These are phyloP conservation scores for Nannizziopsis barbatae DNA, from an alignment of 2,329 filamentous ascomycete genomes.

Conservation along the genomic window DNA sequence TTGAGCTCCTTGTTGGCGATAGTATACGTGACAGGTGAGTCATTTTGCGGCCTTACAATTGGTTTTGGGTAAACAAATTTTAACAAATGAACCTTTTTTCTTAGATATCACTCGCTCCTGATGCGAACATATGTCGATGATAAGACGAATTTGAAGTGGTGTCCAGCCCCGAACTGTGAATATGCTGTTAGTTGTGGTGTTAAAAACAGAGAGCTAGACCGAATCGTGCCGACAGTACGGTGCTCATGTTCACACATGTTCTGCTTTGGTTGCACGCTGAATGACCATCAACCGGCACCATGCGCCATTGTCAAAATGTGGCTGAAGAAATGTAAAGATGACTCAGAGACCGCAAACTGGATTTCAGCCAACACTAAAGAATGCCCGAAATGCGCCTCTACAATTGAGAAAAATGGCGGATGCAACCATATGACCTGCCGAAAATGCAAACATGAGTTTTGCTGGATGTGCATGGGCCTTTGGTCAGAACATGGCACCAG, in stretches of 20 bases:
- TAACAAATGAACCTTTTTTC: not conserved
- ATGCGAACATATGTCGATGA: slow-evolving; percentile 95
- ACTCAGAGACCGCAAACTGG: slow-evolving; percentile 98
- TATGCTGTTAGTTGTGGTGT: slow-evolving; percentile 83
- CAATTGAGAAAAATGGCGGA: slow-evolving; percentile 96
- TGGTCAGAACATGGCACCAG: slow-evolving; percentile 98
- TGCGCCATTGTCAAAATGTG: slow-evolving; percentile 86
- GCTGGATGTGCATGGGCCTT: slow-evolving; percentile 99
- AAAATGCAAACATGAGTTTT: slow-evolving; percentile 94
- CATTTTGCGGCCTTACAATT: slow-evolving; percentile 5
- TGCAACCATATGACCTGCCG: slow-evolving; percentile 98
- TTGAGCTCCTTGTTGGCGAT: slow-evolving; percentile 59
- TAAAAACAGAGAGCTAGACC: slow-evolving; percentile 75
- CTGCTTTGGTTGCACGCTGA: slow-evolving; percentile 86
- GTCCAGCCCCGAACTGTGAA: slow-evolving; percentile 90
- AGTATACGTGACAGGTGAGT: slow-evolving; percentile 46
- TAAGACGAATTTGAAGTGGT: slow-evolving; percentile 93
- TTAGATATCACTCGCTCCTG: slow-evolving; percentile 70
- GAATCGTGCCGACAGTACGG: slow-evolving; percentile 77
- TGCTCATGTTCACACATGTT: slow-evolving; percentile 79
- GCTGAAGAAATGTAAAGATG: slow-evolving; percentile 97
- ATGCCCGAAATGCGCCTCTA: slow-evolving; percentile 89
- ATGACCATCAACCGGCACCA: slow-evolving; percentile 86
- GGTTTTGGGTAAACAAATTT: not conserved
- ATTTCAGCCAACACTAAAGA: slow-evolving; percentile 99